Base-by-base conservation (phyloP, 2,329 filamentous ascomycete species). In the Sporothrix luriei region DNA sequence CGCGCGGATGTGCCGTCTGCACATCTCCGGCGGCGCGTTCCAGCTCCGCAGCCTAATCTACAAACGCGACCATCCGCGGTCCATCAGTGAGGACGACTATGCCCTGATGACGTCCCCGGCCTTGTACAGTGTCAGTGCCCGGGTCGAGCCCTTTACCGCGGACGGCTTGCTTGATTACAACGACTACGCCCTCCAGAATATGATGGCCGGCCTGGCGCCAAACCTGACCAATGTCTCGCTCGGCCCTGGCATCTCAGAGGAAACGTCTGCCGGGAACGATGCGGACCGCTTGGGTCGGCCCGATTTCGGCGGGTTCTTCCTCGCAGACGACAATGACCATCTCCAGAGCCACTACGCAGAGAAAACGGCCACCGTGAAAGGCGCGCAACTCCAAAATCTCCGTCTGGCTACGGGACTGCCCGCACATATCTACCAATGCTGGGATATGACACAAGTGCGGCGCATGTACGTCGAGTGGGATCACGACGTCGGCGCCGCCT, bases 181-280 rank as follows among this genome's bases (percentile, higher is more conserved):
- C 13, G 55, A 61, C 55, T 19, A 43, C 19, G 55, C 38, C n/a
- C 9, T 61, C 10, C 33, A 61, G 33, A 4, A n/a, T 9, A 61
- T 43, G 55, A 61, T 43, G 38, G n/a, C n/a, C 6, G 55, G 55
- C 9, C 19, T 43, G n/a, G 55, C 55, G 55, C 55, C 55, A 4
- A 61, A 61, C 38, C n/a, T 61, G 10, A 40, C 55, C 55, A 61
- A 43, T 21, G 55, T 61, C n/a, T 61, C 33, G 38, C 55, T 61
- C 51, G 0, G 6, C 1, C 26, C 19, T 7, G 14, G 26, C 14
- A 19, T 9, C 3, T n/a, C 26, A 26, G 52, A 13, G 5, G 24
- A 33, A 11, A 38, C 52, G n/a, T 24, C 14, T 0, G 52, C 14
- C 6, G 1, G 26, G 14, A 16, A 57, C 26, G 6, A 16, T 3